These are phyloP conservation scores for Acidiella bohemica DNA, from an alignment of 495 filamentous ascomycete genomes.

Conservation along the genomic window DNA sequence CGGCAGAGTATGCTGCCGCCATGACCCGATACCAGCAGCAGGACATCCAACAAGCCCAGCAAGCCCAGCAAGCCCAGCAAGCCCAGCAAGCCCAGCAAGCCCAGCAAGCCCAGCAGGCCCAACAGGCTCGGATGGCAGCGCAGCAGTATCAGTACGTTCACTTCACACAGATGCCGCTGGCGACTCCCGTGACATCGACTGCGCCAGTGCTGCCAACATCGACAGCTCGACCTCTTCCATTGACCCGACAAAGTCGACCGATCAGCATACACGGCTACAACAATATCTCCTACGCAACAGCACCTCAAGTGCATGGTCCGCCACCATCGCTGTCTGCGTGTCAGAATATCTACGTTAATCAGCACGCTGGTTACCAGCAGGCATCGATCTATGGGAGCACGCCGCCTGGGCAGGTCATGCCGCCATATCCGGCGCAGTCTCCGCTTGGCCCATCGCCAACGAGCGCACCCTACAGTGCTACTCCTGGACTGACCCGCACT, in stretches of 20 bases:
- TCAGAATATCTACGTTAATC: slow-evolving; percentile 1
- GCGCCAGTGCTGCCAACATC: too few species aligned
- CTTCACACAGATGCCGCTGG: background rate
- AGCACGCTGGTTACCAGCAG: slow-evolving; percentile 6
- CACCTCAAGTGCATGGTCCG: slow-evolving; percentile 6
- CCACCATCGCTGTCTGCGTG: slow-evolving; percentile 11
- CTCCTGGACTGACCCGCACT: slow-evolving; percentile 1
- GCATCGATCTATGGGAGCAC: slow-evolving; percentile 4
- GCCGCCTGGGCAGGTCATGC: slow-evolving; percentile 2
- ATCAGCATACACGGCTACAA: slow-evolving; percentile 8
- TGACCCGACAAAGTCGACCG: slow-evolving; percentile 8
- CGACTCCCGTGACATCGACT: background rate
- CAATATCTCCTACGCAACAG: background rate
- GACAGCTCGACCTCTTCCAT: background rate
- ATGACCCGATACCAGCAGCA: slow-evolving; percentile 5
- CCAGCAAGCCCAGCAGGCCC: background rate
- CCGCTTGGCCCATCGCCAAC: slow-evolving; percentile 8
- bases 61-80: slow-evolving; percentile 1
- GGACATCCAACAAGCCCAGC: too few species aligned
- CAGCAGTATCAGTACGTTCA: slow-evolving; percentile 1
- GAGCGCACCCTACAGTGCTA: background rate
- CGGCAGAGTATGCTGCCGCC: slow-evolving; percentile 5
- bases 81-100: background rate
- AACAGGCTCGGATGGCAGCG: background rate
- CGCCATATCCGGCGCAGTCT: slow-evolving; percentile 2